phyloP scores from a whole-genome alignment of 176 grass and related monocot genomes.

The Oryza meridionalis region DNA sequence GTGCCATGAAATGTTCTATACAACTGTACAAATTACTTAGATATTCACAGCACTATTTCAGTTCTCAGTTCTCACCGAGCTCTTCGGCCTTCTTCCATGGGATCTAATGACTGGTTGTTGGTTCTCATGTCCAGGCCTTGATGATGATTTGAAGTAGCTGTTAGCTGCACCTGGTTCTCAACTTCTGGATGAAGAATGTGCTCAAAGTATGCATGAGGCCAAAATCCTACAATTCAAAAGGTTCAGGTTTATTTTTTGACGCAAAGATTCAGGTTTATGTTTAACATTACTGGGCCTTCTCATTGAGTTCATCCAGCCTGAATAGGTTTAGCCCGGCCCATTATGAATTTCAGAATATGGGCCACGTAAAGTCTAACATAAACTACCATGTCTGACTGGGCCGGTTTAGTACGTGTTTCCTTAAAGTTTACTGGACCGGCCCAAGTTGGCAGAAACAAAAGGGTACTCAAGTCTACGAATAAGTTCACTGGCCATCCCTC shows the following conservation, averaged over 20 bases:
- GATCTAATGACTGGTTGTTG: conserved; percentile 28
- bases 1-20: neutral
- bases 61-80: neutral
- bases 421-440: neutral
- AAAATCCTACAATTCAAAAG: conserved; percentile 33
- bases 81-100: conserved; percentile 36
- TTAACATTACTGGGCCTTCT: no score
- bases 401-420: neutral
- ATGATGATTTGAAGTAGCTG: conserved; percentile 5
- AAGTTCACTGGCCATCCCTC: no score
- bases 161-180: conserved; percentile 15
- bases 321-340: neutral
- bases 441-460: neutral
- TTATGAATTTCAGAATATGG: neutral
- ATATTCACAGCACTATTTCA: neutral
- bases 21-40: neutral
- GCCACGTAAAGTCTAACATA: neutral
- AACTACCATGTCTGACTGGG: neutral
- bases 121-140: conserved; percentile 18
- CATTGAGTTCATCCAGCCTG: neutral
- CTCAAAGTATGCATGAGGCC: conserved; percentile 47
- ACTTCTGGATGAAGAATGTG: conserved; percentile 38
- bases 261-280: no score
- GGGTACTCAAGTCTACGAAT: neutral
- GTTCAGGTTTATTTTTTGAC: no score